Conservation (phyloP, 352 stramenopile species). For the Pythium pectinolyticum region DNA sequence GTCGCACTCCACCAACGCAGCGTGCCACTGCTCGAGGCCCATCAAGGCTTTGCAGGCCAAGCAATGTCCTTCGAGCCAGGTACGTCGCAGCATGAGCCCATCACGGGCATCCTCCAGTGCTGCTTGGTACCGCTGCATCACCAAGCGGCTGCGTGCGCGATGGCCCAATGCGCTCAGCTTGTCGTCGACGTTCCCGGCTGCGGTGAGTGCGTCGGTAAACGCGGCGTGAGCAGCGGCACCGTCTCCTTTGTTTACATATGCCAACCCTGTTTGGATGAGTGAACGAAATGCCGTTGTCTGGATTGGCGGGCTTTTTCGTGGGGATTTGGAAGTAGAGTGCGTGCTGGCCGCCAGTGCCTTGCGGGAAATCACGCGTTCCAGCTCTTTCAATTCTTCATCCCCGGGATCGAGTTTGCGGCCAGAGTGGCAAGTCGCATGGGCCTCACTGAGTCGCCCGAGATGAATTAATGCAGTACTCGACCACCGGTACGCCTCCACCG, state of each 20-base stretch:
- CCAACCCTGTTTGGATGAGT: neutral
- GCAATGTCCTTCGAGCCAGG: conserved; percentile 7
- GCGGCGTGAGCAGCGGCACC: neutral
- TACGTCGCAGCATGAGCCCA: neutral
- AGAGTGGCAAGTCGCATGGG: neutral
- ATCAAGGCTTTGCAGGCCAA: neutral
- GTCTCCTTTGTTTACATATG: neutral
- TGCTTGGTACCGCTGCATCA: neutral
- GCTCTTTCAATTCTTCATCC: neutral
- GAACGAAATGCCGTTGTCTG: neutral
- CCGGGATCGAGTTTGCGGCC: neutral
- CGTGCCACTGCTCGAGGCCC: neutral
- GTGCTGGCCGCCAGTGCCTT: neutral
- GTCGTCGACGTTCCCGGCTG: no score
- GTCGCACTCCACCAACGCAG: neutral
- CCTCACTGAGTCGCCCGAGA: neutral
- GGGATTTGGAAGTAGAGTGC: conserved; percentile 8
- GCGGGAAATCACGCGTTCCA: neutral
- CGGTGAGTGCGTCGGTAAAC: neutral
- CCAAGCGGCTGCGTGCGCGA: conserved; percentile 3
- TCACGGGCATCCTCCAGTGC: neutral
- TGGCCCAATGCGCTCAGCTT: conserved; percentile 4
- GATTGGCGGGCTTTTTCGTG: no score
- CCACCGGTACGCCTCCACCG: neutral
- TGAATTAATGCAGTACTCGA: neutral